phyloP scores from a whole-genome alignment of 176 grass and related monocot genomes.

The Aegilops bicornis region DNA sequence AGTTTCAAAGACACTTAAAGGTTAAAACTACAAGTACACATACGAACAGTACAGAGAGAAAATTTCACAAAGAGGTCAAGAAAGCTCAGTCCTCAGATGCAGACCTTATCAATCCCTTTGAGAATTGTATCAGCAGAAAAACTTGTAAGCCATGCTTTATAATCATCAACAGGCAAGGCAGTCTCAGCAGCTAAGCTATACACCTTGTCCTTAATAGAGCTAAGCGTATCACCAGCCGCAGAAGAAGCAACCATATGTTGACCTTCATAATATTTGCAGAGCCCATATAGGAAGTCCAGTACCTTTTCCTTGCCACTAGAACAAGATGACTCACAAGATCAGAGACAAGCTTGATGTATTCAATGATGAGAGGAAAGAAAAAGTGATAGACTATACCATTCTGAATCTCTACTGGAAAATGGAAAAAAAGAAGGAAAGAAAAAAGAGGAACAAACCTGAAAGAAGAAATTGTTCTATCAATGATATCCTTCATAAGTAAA shows the following conservation, averaged over 20 bases:
- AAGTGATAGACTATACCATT: not conserved
- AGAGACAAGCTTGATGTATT: constrained; percentile 4
- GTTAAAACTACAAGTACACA: not conserved
- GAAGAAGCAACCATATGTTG: constrained; percentile 45
- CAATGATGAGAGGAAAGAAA: constrained; percentile 24
- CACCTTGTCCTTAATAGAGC: constrained; percentile 63
- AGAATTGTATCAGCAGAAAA: constrained; percentile 62
- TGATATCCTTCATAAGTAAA: constrained; percentile 75
- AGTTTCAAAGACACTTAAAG: constrained; percentile 1
- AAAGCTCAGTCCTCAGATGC: constrained; percentile 30
- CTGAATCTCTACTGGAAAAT: not conserved
- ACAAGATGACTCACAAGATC: constrained; percentile 34
- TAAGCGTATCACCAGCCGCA: constrained; percentile 43
- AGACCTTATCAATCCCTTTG: constrained; percentile 75
- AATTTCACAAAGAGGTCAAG: constrained; percentile 7
- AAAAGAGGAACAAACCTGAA: constrained; percentile 59
- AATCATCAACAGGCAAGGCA: constrained; percentile 68
- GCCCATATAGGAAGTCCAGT: constrained; percentile 70
- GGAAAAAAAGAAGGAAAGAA: constrained; percentile 11
- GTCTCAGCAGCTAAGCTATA: constrained; percentile 67
- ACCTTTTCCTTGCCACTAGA: constrained; percentile 77
- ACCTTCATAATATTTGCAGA: constrained; percentile 78
- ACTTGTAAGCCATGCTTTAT: constrained; percentile 60
- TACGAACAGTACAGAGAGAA: constrained; percentile 13
- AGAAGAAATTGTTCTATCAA: constrained; percentile 69